A percentile compares a stretch with the other conserved stretches of the same genome.
Conservation (phyloP, 768 basidiomycete genomes). For the Kwoniella sp. region DNA sequence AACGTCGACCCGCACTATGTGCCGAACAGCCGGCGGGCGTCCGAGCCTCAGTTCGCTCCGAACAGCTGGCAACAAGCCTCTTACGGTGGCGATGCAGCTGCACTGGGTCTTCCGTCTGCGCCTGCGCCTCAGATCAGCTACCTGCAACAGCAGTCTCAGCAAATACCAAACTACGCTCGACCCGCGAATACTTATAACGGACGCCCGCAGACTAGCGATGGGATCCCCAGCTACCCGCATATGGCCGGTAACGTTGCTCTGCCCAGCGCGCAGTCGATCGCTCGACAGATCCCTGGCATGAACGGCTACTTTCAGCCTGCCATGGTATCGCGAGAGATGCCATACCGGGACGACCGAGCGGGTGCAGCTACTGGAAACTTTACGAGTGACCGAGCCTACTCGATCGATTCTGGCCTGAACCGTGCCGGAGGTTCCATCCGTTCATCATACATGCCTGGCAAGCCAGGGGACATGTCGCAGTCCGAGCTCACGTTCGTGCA, state of each 20-base stretch:
- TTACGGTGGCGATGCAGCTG: background rate
- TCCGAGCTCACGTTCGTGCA: conserved; percentile 24
- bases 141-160: conserved; percentile 18
- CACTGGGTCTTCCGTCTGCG: conserved; percentile 14
- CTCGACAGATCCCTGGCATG: conserved; percentile 10
- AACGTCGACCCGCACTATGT: conserved; percentile 28
- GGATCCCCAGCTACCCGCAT: conserved; percentile 32
- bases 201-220: conserved; percentile 42
- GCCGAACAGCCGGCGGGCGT: conserved; percentile 25
- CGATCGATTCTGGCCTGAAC: conserved; percentile 27
- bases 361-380: conserved; percentile 7
- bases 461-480: conserved; percentile 5
- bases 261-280: conserved; percentile 25
- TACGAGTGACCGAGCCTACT: conserved; percentile 19
- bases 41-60: conserved; percentile 28
- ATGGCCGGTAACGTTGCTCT: conserved; percentile 14
- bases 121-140: conserved; percentile 14
- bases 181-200: conserved; percentile 1
- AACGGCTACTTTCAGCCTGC: conserved; percentile 6
- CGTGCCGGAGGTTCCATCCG: conserved; percentile 23
- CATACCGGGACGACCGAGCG: conserved; percentile 19
- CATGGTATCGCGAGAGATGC: conserved; percentile 10
- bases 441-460: conserved; percentile 13
- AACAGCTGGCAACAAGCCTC: conserved; percentile 4
- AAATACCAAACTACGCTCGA: conserved; percentile 11